Conservation (phyloP, 441 rosid genomes). For the Raphanus hybrid region DNA sequence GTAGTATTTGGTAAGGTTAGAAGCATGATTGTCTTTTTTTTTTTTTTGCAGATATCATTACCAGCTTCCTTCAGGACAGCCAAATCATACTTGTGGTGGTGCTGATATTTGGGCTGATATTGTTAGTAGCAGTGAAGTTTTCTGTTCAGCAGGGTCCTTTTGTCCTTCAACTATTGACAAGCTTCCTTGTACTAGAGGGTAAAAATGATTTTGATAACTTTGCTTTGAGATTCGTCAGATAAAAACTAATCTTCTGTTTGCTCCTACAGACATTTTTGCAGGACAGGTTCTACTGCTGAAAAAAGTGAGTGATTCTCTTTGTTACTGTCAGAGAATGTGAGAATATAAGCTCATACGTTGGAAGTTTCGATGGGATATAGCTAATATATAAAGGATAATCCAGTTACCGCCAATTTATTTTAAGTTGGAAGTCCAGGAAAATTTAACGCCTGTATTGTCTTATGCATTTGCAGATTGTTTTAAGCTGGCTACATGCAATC, state of each 20-base stretch:
- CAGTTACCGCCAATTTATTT: too few species aligned
- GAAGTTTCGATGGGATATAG: too few species aligned
- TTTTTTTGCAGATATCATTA: slow-evolving; percentile 77
- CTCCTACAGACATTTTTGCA: slow-evolving; percentile 82
- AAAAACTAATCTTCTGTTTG: slow-evolving; percentile 29
- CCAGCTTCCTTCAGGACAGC: slow-evolving; percentile 75
- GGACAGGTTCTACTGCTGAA: slow-evolving; percentile 79
- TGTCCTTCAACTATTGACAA: slow-evolving; percentile 80
- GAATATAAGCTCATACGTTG: too few species aligned
- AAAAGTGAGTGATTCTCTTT: slow-evolving; percentile 49
- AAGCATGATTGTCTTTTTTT: slow-evolving; percentile 42
- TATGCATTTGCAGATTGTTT: slow-evolving; percentile 73
- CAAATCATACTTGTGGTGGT: slow-evolving; percentile 87
- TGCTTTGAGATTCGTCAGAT: slow-evolving; percentile 8
- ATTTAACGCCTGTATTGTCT: not conserved
- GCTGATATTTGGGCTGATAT: slow-evolving; percentile 93
- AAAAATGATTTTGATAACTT: slow-evolving; percentile 26
- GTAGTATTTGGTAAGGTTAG: slow-evolving; percentile 41
- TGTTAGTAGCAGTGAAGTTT: slow-evolving; percentile 70
- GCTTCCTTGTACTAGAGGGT: slow-evolving; percentile 86
- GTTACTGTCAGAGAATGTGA: not conserved
- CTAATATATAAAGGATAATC: too few species aligned
- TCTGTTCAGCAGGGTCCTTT: slow-evolving; percentile 91
- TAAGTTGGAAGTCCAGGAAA: too few species aligned
- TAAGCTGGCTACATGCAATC: slow-evolving; percentile 73